Base-by-base conservation (phyloP, 495 filamentous ascomycete genomes). In the Podospora comata region DNA sequence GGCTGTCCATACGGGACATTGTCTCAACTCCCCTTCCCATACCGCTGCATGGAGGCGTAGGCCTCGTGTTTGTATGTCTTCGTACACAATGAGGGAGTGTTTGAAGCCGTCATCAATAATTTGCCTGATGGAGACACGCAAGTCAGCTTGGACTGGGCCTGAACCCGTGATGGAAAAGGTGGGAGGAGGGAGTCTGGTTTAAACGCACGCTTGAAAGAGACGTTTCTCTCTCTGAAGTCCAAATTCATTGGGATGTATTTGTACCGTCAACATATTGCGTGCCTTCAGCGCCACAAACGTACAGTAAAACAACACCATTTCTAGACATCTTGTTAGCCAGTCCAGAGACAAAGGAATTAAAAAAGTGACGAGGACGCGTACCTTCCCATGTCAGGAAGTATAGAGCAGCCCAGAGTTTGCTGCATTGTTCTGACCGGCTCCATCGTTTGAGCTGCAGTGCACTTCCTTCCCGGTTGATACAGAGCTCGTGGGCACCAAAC, bases 281-380 rank as follows among this genome's bases (percentile, higher is more conserved):
- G 86, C 84, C 73, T 92, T 92, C 66, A 96, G 83, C 0, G 90
- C 88, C 28, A 91, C 78, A 71, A 94, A 91, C 0, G 89, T 87
- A 77, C 86, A 89, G 76, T 90, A 91, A 75, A 96, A 95, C 1
- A 92, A 79, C 15, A 93, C 90, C 87, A 96, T 87, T 67, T 85
- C 82, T 84, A 23, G 60, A 20, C 30, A 32, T n/a, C 27, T 0
- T 18, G 64, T 79, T 56, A 72, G 74, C 68, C 34, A 65, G 61
- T 32, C 19, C 3, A 4, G 19, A 53, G 4, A 27, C 16, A 4
- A 4, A 0, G 5, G 4, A 19, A 7, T 32, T 18, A 48, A 28
- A 15, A 56, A 19, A 34, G 19, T 55, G 19, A 4, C 6, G 15
- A 18, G 2, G 18, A 59, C 26, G 30, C 77, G 65, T 63, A 84